Base-by-base conservation (phyloP, 257 asterid genomes). In the Phtheirospermum japonicum region DNA sequence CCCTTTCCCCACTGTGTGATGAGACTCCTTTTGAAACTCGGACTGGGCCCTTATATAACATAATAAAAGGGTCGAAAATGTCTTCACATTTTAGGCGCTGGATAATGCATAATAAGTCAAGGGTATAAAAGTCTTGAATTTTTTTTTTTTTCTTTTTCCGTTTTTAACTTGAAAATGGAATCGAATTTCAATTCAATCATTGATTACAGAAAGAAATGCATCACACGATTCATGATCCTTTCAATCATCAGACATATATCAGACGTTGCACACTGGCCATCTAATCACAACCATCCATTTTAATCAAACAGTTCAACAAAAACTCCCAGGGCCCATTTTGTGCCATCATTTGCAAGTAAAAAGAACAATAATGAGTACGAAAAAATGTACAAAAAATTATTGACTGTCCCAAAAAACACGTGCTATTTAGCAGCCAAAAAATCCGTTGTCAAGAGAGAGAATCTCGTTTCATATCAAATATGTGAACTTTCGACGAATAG, bases 401-500 rank as follows among this genome's bases (percentile, higher is more conserved):
- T n/a, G n/a, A 39, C 2, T 39, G 48, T 40, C 17, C 5, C 4
- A 40, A 40, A 13, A 40, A 40, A 40, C 12, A 40, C 16, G n/a
- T 40, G 7, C 48, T 40, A 1, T 23, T 51, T 19, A 61, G 16
- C 52, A 45, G 26, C 55, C 1, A 7, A 39, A 12, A 36, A 63
- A 73, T 56, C 59, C 54, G 26, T 49, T 36, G 51, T 52, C 69
- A 64, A 59, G 12, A 59, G 18, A 52, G 13, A 13, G 42, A 54
- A 53, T 70, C 61, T 52, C 50, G 48, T 14, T 64, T 66, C 56
- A 48, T 31, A 26, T 56, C 28, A 40, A 28, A 61, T 3, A 18
- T 43, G 68, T 11, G 17, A 18, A 34, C 14, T 61, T 52, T 74
- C 75, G 75, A 65, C 75, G 64, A 65, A 75, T 54, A 42, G 71